phyloP scores from a whole-genome alignment of 208 protist genomes.

The Vickermania spadyakhi region DNA sequence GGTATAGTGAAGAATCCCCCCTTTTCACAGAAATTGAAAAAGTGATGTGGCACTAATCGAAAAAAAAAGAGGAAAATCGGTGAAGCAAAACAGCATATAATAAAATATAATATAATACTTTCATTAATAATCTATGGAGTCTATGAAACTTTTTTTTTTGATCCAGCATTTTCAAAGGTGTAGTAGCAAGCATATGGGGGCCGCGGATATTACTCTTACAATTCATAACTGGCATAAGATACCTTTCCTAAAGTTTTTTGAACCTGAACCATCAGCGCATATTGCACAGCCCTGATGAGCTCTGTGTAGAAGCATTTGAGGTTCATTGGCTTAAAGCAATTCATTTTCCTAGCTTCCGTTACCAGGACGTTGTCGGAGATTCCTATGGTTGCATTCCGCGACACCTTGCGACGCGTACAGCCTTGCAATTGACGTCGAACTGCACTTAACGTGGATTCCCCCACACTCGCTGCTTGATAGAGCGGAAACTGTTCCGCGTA shows the following conservation, averaged over 20 bases:
- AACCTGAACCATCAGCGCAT: conserved; percentile 44
- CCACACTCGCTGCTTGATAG: conserved; percentile 57
- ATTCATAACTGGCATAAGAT: conserved; percentile 30
- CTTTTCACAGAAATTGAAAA: too few relatives aligned
- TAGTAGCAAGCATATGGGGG: too few relatives aligned
- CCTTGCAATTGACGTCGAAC: conserved; percentile 3
- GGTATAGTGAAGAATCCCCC: too few relatives aligned
- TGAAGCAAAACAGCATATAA: too few relatives aligned
- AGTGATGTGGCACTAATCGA: too few relatives aligned
- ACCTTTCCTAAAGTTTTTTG: conserved; percentile 28
- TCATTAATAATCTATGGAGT: too few relatives aligned
- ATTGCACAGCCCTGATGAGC: conserved; percentile 45
- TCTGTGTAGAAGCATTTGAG: conserved; percentile 61
- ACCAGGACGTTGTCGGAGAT: neutral
- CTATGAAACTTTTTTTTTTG: too few relatives aligned
- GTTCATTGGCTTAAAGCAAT: conserved; percentile 39
- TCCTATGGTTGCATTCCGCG: neutral
- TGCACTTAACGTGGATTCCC: conserved; percentile 52
- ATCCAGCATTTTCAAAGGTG: too few relatives aligned
- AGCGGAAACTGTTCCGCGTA: conserved; percentile 27
- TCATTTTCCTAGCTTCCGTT: neutral
- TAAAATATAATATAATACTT: too few relatives aligned
- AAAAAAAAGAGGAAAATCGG: too few relatives aligned
- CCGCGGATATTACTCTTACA: too few relatives aligned
- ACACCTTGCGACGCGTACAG: neutral